Evolutionary conservation across 2,329 filamentous ascomycete species (phyloP), one percentile per base, ranked within the genome.

Genomic region (Rugonectria rugulosa): DNA sequence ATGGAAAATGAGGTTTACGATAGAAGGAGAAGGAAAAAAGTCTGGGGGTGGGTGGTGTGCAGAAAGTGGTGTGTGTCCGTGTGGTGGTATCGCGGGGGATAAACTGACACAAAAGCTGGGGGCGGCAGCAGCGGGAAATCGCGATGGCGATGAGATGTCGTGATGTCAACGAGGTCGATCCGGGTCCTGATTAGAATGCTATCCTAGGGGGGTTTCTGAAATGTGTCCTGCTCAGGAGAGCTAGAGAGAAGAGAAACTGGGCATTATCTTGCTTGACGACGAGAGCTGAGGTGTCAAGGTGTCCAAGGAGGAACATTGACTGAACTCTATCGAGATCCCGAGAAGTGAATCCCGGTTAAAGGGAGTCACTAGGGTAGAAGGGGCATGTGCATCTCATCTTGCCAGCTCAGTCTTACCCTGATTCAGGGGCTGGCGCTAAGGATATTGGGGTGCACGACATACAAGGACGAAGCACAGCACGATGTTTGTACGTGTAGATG

Each of bases 71-170:
- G 50, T 46, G 41, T 46, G 50, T 52, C 36, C 29, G 47, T 41
- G 48, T 41, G 44, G 46, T 45, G 32, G 46, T 52, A 51, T 56
- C 53, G 47, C 53, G 47, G 47, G 44, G 53, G 38, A 54, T 46
- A 44, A 12, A 21, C 15, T 23, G 10, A 12, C 31, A n/a, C 36
- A 48, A 48, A 38, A 29, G 37, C 15, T 20, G 26, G 32, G 45
- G 43, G 51, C 37, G 11, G 32, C 44, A 15, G n/a, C 19, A 12
- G 19, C 21, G 26, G 40, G 38, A 24, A 38, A 40, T 43, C 34
- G 29, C 44, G 44, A 54, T 54, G 44, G 41, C 51, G 43, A 55
- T 49, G 42, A 20, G 44, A 49, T 55, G 32, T 44, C 31, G 52
- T 48, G 45, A 43, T 55, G 52, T 49, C 52, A 45, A 49, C 20